Conservation (phyloP, 352 stramenopile genomes). For the Nothophytophthora sp. region DNA sequence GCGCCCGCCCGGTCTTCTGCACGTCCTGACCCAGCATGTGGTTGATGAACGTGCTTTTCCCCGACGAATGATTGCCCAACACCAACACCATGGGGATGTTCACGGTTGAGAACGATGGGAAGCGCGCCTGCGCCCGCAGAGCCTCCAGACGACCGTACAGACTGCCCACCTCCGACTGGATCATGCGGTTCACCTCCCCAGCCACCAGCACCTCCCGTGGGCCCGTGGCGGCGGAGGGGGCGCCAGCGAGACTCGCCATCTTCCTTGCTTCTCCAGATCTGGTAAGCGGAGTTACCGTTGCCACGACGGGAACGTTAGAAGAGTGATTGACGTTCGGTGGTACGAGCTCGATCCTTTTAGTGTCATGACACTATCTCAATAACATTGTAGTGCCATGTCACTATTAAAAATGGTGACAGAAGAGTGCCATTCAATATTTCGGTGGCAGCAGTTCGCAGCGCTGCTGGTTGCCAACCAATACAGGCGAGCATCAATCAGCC, state of each 20-base stretch:
- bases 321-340: no score
- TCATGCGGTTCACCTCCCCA: constrained; percentile 87
- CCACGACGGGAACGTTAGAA: no score
- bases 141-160: constrained; percentile 74
- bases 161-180: constrained; percentile 68
- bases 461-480: constrained; percentile 30
- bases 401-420: no score
- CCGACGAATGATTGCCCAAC: constrained; percentile 85
- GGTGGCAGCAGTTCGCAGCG: no score
- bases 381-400: no score
- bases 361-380: no score
- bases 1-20: constrained; percentile 81
- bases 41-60: constrained; percentile 90
- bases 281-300: neutral
- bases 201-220: constrained; percentile 44
- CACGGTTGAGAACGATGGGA: constrained; percentile 79
- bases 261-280: neutral
- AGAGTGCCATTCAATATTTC: no score
- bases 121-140: constrained; percentile 66
- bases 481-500: constrained; percentile 6
- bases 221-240: no score
- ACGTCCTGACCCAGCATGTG: constrained; percentile 84
- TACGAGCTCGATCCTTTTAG: no score
- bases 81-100: constrained; percentile 86
- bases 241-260: constrained; percentile 13